Evolutionary conservation across 805 yeast species (phyloP).

Genomic region (Yamadazyma akitaensis): DNA sequence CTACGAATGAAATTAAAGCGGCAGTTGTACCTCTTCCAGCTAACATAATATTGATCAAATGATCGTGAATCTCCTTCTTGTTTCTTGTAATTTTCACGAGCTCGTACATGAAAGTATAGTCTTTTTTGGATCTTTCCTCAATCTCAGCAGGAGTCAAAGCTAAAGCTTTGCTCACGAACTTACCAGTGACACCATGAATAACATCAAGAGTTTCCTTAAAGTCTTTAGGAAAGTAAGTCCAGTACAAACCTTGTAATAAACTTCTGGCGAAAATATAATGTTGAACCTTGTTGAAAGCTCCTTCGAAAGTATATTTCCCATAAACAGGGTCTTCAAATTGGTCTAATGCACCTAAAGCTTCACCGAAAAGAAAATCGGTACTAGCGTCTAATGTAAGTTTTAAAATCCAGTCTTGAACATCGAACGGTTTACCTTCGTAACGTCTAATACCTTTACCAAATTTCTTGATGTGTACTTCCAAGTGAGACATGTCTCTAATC

Average conservation of each 20-base stretch:
- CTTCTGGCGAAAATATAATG: slow-evolving; percentile 30
- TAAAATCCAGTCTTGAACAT: slow-evolving; percentile 33
- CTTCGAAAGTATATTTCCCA: slow-evolving; percentile 15
- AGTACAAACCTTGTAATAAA: slow-evolving; percentile 29
- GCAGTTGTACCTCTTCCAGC: slow-evolving; percentile 40
- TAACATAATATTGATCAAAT: slow-evolving; percentile 35
- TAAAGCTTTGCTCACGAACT: slow-evolving; percentile 31
- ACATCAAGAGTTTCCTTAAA: slow-evolving; percentile 30
- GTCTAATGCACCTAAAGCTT: slow-evolving; percentile 24
- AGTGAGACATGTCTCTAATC: slow-evolving; percentile 28
- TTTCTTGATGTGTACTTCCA: slow-evolving; percentile 29
- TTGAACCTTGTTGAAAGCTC: slow-evolving; percentile 37
- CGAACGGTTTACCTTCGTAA: slow-evolving; percentile 21
- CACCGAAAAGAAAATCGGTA: slow-evolving; percentile 40
- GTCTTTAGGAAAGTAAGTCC: slow-evolving; percentile 24
- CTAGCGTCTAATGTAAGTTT: slow-evolving; percentile 39
- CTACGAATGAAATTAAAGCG: slow-evolving; percentile 26
- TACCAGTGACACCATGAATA: slow-evolving; percentile 30
- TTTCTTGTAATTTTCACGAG: slow-evolving; percentile 36
- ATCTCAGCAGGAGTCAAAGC: slow-evolving; percentile 25
- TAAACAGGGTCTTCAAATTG: slow-evolving; percentile 19
- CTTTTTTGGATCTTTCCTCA: slow-evolving; percentile 24
- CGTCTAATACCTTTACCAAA: slow-evolving; percentile 22
- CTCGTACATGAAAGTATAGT: slow-evolving; percentile 37
- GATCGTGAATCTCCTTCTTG: slow-evolving; percentile 34